phyloP scores from a whole-genome alignment of 1,284 basidiomycete species.

The Termitomyces sp. region DNA sequence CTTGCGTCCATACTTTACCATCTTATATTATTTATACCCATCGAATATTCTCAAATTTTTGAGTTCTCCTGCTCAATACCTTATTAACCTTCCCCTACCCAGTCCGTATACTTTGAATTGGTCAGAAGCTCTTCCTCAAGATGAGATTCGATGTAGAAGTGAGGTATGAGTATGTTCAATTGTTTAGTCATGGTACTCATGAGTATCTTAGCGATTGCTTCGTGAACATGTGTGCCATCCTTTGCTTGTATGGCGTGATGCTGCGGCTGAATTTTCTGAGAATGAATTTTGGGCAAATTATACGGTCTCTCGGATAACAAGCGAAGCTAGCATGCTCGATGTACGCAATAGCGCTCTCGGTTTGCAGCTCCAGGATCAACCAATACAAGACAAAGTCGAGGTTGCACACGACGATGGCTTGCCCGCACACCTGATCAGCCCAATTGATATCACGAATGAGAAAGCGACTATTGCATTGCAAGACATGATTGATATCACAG shows the following conservation, averaged over 20 bases:
- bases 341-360: conserved; percentile 50
- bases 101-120: conserved; percentile 60
- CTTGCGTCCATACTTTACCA: conserved; percentile 64
- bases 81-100: conserved; percentile 43
- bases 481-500: conserved; percentile 64
- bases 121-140: conserved; percentile 63
- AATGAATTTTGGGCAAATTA: conserved; percentile 65
- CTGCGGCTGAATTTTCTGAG: conserved; percentile 56
- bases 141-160: conserved; percentile 62
- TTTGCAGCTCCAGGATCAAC: conserved; percentile 24
- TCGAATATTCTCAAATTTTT: conserved; percentile 78
- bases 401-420: conserved; percentile 9
- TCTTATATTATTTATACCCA: conserved; percentile 85
- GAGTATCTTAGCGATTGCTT: conserved; percentile 49
- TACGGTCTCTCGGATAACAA: conserved; percentile 62
- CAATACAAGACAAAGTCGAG: conserved; percentile 8
- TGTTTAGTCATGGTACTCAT: neutral
- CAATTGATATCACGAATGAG: conserved; percentile 31
- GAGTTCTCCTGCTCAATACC: conserved; percentile 58
- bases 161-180: conserved; percentile 40
- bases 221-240: conserved; percentile 75
- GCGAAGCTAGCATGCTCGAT: conserved; percentile 69
- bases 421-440: conserved; percentile 18
- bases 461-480: conserved; percentile 54
- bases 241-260: conserved; percentile 61